These are phyloP conservation scores for Apiotrichum mycotoxinovorans DNA, from an alignment of 1,284 basidiomycete species.

Conservation along the genomic window DNA sequence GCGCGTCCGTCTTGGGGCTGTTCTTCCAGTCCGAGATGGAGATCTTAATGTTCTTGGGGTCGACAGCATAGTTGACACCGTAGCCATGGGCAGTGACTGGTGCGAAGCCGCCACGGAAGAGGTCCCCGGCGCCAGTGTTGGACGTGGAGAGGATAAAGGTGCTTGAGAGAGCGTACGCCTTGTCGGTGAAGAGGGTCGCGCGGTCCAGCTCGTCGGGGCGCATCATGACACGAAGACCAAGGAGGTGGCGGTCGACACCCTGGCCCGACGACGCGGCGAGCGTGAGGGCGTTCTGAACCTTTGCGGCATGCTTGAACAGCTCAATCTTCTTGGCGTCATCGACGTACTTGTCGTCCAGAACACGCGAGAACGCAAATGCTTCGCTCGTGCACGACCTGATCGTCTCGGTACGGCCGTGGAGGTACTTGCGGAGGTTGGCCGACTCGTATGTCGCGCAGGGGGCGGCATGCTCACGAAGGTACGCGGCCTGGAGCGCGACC, in stretches of 20 bases:
- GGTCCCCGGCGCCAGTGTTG: slow-evolving; percentile 15
- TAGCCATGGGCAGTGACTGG: slow-evolving; percentile 11
- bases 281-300: slow-evolving; percentile 8
- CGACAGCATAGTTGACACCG: slow-evolving; percentile 16
- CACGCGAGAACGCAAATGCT: slow-evolving; percentile 4
- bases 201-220: slow-evolving; percentile 2
- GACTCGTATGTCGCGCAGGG: slow-evolving; percentile 16
- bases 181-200: slow-evolving; percentile 10
- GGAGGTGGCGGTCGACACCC: slow-evolving; percentile 18
- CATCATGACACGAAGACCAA: slow-evolving; percentile 15
- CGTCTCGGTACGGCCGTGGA: slow-evolving; percentile 17
- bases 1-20: slow-evolving; percentile 4
- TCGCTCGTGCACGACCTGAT: slow-evolving; percentile 9
- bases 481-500: slow-evolving; percentile 15
- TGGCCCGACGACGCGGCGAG: slow-evolving; percentile 4
- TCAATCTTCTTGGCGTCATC: slow-evolving; percentile 2
- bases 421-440: slow-evolving; percentile 10
- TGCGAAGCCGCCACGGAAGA: slow-evolving; percentile 16
- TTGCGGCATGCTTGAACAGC: slow-evolving; percentile 11
- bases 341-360: slow-evolving; percentile 2
- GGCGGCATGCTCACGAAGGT: slow-evolving; percentile 11
- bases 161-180: slow-evolving; percentile 7
- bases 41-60: slow-evolving; percentile 15
- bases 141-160: slow-evolving; percentile 15
- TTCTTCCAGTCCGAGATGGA: slow-evolving; percentile 11